These are phyloP conservation scores for Aspergillus versicolor DNA, from an alignment of 2,329 filamentous ascomycete species.

Conservation along the genomic window DNA sequence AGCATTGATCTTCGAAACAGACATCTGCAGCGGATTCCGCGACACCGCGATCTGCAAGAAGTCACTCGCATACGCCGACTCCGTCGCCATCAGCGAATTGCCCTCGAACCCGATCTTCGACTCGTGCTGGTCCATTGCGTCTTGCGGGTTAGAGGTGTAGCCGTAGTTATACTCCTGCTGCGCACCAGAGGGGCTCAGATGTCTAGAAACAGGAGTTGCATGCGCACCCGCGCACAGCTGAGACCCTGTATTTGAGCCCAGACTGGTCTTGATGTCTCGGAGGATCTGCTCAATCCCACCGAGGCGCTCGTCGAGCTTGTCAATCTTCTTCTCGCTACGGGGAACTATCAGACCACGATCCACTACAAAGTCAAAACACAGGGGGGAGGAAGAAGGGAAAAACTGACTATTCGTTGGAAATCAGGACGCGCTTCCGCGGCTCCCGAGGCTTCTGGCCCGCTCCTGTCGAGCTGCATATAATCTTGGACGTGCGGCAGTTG, in stretches of 20 bases:
- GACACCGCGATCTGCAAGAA: conserved; percentile 44
- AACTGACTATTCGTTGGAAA: conserved; percentile 45
- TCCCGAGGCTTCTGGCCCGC: conserved; percentile 36
- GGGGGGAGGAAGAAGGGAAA: no score
- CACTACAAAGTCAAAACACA: background rate
- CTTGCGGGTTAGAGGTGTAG: conserved; percentile 20
- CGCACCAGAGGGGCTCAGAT: conserved; percentile 12
- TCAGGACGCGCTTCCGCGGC: conserved; percentile 40
- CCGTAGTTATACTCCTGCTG: background rate
- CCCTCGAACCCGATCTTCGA: conserved; percentile 45
- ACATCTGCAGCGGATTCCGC: conserved; percentile 33
- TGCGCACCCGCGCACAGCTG: conserved; percentile 8
- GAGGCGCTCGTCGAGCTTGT: conserved; percentile 52
- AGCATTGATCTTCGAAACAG: conserved; percentile 39
- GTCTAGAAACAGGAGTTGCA: conserved; percentile 14
- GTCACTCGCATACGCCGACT: conserved; percentile 48
- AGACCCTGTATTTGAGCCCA: conserved; percentile 9
- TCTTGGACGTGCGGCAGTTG: conserved; percentile 39
- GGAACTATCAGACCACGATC: background rate
- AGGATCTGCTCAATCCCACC: conserved; percentile 47
- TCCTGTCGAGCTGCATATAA: conserved; percentile 39
- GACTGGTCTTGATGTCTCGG: conserved; percentile 21
- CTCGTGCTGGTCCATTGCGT: conserved; percentile 29
- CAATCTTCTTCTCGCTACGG: conserved; percentile 53
- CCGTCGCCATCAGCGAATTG: conserved; percentile 49